Base-by-base conservation (phyloP, 805 yeast genomes). In the Saturnispora besseyi region DNA sequence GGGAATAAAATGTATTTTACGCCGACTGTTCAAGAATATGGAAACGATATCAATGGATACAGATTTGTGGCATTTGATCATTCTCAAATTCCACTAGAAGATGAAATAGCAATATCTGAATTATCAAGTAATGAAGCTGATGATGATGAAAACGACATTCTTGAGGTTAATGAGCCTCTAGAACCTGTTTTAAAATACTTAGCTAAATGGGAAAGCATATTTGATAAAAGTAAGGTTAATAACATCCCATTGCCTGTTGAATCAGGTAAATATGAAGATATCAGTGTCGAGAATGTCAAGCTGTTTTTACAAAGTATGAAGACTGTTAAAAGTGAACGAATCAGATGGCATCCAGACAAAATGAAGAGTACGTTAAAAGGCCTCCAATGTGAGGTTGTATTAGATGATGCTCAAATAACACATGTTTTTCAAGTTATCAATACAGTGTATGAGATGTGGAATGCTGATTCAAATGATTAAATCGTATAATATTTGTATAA, bases 291-390 rank as follows among this genome's bases (percentile, higher is more conserved):
- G 1, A 48, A 47, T 6, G 48, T 65, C 12, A 13, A 21, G 4
- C 22, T 12, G 1, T 64, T 65, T 44, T 30, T 65, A 4, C 37
- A 38, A 7, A 32, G 52, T 2, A 44, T 45, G 34, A 50, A 56
- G 5, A 53, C 64, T 9, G 51, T 70, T 24, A 78, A 74, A 51
- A 55, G 51, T 29, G 88, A 82, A 56, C 61, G 88, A 49, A 61
- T 82, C 5, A 63, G 77, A 53, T 82, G 88, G 88, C 89, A 82
- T 60, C 89, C 89, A 1, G 89, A 82, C 58, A 75, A 73, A 57
- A 76, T 82, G 81, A 57, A 57, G 3, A 37, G 34, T 52, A 61
- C 50, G 34, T 59, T 51, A 24, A 52, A 49, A 13, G 44, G 26
- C 3, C 24, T 29, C 43, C 7, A 33, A 29, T 21, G 21, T 11